Evolutionary conservation across 2,329 filamentous ascomycete species (phyloP).

Genomic region (Aureobasidium sp.): DNA sequence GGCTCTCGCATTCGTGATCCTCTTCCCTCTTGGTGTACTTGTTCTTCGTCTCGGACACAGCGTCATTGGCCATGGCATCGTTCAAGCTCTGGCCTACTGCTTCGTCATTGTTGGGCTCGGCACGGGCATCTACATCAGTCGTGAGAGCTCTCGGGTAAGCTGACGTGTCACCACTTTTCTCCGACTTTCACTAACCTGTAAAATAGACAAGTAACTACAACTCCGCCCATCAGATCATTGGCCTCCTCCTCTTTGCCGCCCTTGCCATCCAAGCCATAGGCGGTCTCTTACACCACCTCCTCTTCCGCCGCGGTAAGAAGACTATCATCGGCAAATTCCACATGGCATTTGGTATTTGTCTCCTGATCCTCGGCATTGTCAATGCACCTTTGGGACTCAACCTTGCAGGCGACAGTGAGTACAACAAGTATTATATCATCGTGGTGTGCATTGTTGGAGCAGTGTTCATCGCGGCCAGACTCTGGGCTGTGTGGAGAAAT

Average conservation of each 20-base stretch:
- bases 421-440: conserved; percentile 44
- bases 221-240: conserved; percentile 43
- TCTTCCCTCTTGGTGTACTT: conserved; percentile 32
- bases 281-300: conserved; percentile 35
- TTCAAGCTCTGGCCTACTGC: conserved; percentile 33
- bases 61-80: conserved; percentile 36
- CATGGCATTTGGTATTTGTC: conserved; percentile 50
- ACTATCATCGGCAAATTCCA: conserved; percentile 50
- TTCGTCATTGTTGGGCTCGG: conserved; percentile 34
- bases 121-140: conserved; percentile 37
- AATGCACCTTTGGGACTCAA: conserved; percentile 56
- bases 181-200: not conserved
- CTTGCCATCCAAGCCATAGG: conserved; percentile 33
- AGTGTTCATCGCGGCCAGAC: conserved; percentile 26
- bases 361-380: conserved; percentile 47
- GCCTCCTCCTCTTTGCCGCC: conserved; percentile 34
- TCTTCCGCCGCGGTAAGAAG: conserved; percentile 29
- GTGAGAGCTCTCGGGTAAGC: conserved; percentile 35
- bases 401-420: conserved; percentile 46
- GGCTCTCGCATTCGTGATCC: conserved; percentile 30
- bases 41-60: conserved; percentile 34
- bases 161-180: not conserved
- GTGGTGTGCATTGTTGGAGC: conserved; percentile 40
- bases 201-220: conserved; percentile 36
- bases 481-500: not conserved